phyloP scores from a whole-genome alignment of 345 rosid genomes.

The Eucalyptus regnans region DNA sequence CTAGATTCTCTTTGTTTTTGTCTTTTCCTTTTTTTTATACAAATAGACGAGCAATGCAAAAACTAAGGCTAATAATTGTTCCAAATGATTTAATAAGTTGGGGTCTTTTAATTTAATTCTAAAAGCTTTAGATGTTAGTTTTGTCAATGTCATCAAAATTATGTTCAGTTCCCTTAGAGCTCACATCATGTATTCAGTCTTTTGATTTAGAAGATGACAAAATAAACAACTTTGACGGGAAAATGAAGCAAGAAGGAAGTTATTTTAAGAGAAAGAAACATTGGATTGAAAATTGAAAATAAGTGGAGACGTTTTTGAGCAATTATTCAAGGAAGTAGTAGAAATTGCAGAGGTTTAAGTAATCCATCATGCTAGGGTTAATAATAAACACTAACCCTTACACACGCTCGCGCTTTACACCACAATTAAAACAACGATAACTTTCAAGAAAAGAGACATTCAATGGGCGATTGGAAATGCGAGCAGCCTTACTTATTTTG shows the following conservation, averaged over 20 bases:
- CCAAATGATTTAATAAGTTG: neutral
- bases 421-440: no score
- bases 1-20: neutral
- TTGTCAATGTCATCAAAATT: neutral
- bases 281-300: no score
- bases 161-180: neutral
- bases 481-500: conserved; percentile 84
- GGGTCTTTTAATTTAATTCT: neutral
- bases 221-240: neutral
- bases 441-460: conserved; percentile 18
- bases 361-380: no score
- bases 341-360: no score
- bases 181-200: neutral
- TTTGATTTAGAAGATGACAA: neutral
- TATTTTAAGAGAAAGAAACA: no score
- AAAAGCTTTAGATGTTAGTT: neutral
- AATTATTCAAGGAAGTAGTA: no score
- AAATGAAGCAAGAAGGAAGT: no score
- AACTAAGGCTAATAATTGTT: neutral
- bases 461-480: conserved; percentile 70
- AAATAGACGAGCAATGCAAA: neutral
- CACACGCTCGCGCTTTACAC: no score
- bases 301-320: no score
- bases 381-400: no score
- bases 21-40: neutral